Percentiles rank a stretch among this genome's conserved stretches.
Evolutionary conservation across 2,329 filamentous ascomycete genomes (phyloP).

Genomic region (Pseudomassariella vexata): DNA sequence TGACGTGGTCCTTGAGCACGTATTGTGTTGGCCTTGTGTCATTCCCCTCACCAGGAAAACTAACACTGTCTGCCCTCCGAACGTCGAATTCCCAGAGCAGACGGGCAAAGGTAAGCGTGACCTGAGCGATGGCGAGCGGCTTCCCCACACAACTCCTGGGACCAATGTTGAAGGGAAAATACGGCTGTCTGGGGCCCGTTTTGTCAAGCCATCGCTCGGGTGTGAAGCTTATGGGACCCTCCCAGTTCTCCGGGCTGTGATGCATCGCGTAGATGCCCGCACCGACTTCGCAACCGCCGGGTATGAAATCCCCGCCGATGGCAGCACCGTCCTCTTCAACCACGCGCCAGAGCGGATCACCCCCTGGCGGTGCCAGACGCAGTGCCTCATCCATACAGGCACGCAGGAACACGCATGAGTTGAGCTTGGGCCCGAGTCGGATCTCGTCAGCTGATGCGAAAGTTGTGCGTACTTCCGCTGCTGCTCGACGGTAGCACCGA

Average conservation of each 20-base stretch:
- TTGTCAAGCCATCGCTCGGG: conserved; percentile 11
- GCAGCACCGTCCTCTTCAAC: conserved; percentile 2
- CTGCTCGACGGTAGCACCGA: conserved; percentile 10
- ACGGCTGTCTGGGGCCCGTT: conserved; percentile 17
- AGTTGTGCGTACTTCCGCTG: conserved; percentile 10
- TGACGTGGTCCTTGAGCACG: no score
- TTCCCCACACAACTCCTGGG: conserved; percentile 29
- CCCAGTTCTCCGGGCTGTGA: conserved; percentile 8
- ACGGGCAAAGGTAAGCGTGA: no score
- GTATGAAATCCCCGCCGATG: conserved; percentile 6
- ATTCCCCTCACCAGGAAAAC: no score
- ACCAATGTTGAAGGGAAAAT: conserved; percentile 27
- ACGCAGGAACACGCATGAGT: conserved; percentile 11
- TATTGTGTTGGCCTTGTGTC: no score
- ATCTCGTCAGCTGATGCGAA: conserved; percentile 11
- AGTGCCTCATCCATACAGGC: conserved; percentile 16
- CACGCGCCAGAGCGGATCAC: conserved; percentile 11
- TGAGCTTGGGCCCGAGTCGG: conserved; percentile 2
- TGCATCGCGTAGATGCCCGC: conserved; percentile 8
- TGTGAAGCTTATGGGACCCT: conserved; percentile 8
- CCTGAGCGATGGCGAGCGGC: no score
- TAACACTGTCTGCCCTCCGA: no score
- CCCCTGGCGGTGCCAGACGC: conserved; percentile 12
- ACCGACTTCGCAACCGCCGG: conserved; percentile 8
- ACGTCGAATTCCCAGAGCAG: no score